Evolutionary conservation across 2,329 filamentous ascomycete species (phyloP), one percentile per base, ranked within the genome.

Genomic region (Penicillium concentricum): DNA sequence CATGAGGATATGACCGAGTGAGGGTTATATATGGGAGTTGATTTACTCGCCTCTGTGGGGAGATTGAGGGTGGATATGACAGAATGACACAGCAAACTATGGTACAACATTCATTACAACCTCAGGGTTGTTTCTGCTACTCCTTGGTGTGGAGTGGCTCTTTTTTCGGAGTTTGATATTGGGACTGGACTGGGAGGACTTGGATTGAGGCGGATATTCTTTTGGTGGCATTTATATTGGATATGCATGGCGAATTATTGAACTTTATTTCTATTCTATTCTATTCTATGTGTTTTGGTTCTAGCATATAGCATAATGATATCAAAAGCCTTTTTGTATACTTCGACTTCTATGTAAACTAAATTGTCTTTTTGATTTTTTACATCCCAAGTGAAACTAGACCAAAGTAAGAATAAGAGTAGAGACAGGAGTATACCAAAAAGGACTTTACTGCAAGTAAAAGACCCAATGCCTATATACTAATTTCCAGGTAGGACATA

Each of bases 1-100:
- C 56, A 59, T 60, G 58, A 55, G 9, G 45, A 42, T 20, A 47
- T 47, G 44, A 47, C 44, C 5, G 44, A 56, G 51, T 56, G 22
- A 38, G n/a, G 61, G 55, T 16, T 34, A 24, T 22, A 32, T 32
- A 46, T n/a, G 30, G 30, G 15, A 32, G 20, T 46, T 34, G 30
- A 34, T 34, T n/a, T n/a, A 22, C 44, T 34, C 30, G 7, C 18
- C 44, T 22, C 13, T 24, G 8, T 22, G 18, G 44, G 8, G 9
- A 1, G 10, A 2, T 46, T 46, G 44, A 24, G 5, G 20, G 9
- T 10, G 9, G 15, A 47, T 8, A 45, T 54, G 56, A 53, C 16
- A 32, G 34, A 39, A 48, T 39, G 43, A 41, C 20, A 30, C 5
- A 53, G 20, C 43, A 48, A 45, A 46, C 41, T 46, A 48, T 24